Evolutionary conservation across 1,284 basidiomycete species (phyloP), one percentile per base, ranked within the genome.

Genomic region (Megacollybia platyphylla): DNA sequence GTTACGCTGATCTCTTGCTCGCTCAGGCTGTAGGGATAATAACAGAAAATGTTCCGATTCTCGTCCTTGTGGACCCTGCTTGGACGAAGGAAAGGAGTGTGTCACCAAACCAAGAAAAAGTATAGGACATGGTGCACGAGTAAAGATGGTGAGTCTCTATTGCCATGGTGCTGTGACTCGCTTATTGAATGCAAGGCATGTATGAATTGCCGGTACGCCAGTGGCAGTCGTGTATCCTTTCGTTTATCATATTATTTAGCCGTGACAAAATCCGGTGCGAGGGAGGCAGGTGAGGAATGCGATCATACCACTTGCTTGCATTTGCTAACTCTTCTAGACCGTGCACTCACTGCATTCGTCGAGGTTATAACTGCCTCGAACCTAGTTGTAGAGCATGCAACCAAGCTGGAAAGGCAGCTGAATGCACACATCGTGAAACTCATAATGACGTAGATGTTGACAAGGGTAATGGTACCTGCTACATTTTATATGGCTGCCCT

Each of bases 241-340:
- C 2, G 20, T 24, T 24, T 24, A 24, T 5, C 20, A 24, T 24
- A 24, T 5, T 24, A 5, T 24, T 5, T 65, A 73, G 75, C 56
- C 67, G 70, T 20, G 71, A 76, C 54, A 77, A 77, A 57, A 65
- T 75, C 48, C 65, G 73, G 5, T 76, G 76, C 51, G 70, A 73
- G 50, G 72, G 73, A 24, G 54, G 60, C 41, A 64, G 73, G 70
- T 71, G 51, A 45, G 42, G 36, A 32, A 34, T 45, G 51, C 50
- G 34, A 37, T 28, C 36, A 17, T 42, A 45, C 15, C 15, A 15
- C 44, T 18, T 28, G 32, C 29, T 17, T 43, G 40, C 41, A 44
- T 42, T 40, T 39, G 36, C 36, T 28, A 38, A 42, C 35, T 44
- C 36, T 29, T 27, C 34, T 41, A 72, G 71, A 48, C 73, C 72